phyloP scores from a whole-genome alignment of 2,329 filamentous ascomycete species.

The Alternaria alternata region DNA sequence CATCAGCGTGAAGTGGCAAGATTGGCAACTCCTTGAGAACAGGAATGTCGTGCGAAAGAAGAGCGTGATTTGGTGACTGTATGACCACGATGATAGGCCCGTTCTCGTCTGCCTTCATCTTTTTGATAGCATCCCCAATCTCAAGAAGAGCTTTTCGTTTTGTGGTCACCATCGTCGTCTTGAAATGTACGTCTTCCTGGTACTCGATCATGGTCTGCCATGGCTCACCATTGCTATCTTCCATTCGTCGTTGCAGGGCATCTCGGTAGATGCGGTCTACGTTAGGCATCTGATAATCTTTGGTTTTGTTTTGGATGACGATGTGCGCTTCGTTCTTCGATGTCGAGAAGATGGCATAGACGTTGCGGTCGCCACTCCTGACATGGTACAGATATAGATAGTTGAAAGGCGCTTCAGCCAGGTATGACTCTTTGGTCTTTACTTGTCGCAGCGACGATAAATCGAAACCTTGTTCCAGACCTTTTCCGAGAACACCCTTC shows the following conservation, averaged over 20 bases:
- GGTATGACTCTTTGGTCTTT: slow-evolving; percentile 74
- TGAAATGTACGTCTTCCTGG: slow-evolving; percentile 85
- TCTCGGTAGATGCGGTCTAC: slow-evolving; percentile 88
- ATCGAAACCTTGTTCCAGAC: slow-evolving; percentile 93
- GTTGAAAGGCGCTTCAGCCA: slow-evolving; percentile 75
- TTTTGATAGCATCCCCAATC: slow-evolving; percentile 86
- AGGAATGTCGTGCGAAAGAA: slow-evolving; percentile 85
- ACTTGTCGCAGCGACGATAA: slow-evolving; percentile 75
- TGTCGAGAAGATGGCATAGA: slow-evolving; percentile 93
- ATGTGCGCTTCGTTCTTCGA: slow-evolving; percentile 81
- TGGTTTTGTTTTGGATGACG: slow-evolving; percentile 83
- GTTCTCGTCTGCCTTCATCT: slow-evolving; percentile 84
- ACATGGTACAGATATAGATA: slow-evolving; percentile 96
- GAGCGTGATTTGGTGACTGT: slow-evolving; percentile 84
- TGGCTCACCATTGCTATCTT: slow-evolving; percentile 72
- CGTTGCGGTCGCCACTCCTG: slow-evolving; percentile 85
- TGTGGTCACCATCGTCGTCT: slow-evolving; percentile 85
- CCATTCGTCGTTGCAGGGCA: slow-evolving; percentile 69
- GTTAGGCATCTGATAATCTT: slow-evolving; percentile 87
- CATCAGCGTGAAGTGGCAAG: slow-evolving; percentile 80
- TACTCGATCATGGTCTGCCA: slow-evolving; percentile 88
- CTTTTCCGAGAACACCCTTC: slow-evolving; percentile 87
- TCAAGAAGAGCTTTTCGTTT: slow-evolving; percentile 88
- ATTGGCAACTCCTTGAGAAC: slow-evolving; percentile 85
- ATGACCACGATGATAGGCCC: slow-evolving; percentile 85